Evolutionary conservation across 768 basidiomycete species (phyloP).

Genomic region (Podaxis mareebaensis): DNA sequence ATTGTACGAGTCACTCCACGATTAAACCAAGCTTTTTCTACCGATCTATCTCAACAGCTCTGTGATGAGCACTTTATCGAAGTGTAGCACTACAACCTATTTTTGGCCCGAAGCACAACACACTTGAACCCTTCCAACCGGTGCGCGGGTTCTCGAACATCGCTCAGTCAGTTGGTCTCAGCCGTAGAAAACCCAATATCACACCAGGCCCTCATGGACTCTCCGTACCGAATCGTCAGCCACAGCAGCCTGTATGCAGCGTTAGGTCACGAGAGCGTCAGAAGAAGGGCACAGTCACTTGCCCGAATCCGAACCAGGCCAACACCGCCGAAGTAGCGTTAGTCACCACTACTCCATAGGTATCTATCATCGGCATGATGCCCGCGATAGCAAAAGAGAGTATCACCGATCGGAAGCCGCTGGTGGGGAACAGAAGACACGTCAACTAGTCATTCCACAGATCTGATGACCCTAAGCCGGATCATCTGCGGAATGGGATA

Average conservation of each 20-base stretch:
- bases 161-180: conserved; percentile 32
- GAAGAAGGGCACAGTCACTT: conserved; percentile 22
- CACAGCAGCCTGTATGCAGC: conserved; percentile 37
- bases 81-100: not conserved
- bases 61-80: not conserved
- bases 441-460: not conserved
- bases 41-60: not conserved
- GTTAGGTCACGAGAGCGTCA: conserved; percentile 5
- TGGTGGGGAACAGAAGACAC: not conserved
- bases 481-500: not conserved
- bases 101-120: not conserved
- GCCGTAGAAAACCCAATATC: conserved; percentile 57
- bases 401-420: conserved; percentile 34
- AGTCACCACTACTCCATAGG: conserved; percentile 43
- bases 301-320: conserved; percentile 45
- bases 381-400: conserved; percentile 33
- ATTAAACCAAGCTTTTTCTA: not conserved
- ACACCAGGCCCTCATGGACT: conserved; percentile 47
- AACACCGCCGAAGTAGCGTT: conserved; percentile 38
- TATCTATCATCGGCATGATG: conserved; percentile 44
- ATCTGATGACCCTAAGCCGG: not conserved
- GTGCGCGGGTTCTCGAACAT: not conserved
- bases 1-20: no score
- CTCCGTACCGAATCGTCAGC: conserved; percentile 47
- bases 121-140: not conserved